Base-by-base conservation (phyloP, 352 stramenopile species). In the Phytopythium vexans region DNA sequence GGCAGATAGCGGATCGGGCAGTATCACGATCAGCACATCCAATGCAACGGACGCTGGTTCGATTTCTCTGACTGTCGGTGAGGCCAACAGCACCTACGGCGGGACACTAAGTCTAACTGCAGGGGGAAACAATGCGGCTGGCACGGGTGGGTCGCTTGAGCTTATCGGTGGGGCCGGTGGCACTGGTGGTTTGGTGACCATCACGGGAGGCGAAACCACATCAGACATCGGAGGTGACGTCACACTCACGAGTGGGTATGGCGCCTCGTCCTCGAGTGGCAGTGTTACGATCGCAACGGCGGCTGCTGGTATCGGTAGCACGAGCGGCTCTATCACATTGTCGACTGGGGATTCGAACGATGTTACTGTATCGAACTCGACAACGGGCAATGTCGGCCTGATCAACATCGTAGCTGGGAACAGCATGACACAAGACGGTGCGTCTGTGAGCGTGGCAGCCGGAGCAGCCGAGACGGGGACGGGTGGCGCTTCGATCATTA, bases 61-160 rank as follows among this genome's bases (percentile, higher is more conserved):
- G 4, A 60, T 71, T 21, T 43, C 46, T 1, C n/a, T 76, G 12
- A 2, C 44, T 35, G 55, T 60, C 10, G 57, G 60, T 6, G 54
- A 53, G 33, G 56, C 60, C 3, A 54, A 64, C 7, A 41, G 37
- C n/a, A 21, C 15, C 7, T 52, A 59, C 10, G 60, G 62, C 11
- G 69, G 69, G 8, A 10, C 43, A n/a, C 56, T 78, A 10, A 64
- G 75, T 33, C 66, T 58, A 21, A 55, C 66, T 34, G 70, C 66
- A 4, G 48, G 58, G 6, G 71, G 59, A 27, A 57, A 31, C n/a
- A 12, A 33, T 6, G 45, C 56, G 1, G 47, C 39, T 14, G 66
- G 62, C 1, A 32, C 41, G 7, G 60, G 56, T 27, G 56, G 66
- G 3, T 34, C 15, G n/a, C n/a, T 66, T 9, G 49, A 44, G 3